Evolutionary conservation across 1,284 basidiomycete genomes (phyloP).

Genomic region (Boletus holoroseus): DNA sequence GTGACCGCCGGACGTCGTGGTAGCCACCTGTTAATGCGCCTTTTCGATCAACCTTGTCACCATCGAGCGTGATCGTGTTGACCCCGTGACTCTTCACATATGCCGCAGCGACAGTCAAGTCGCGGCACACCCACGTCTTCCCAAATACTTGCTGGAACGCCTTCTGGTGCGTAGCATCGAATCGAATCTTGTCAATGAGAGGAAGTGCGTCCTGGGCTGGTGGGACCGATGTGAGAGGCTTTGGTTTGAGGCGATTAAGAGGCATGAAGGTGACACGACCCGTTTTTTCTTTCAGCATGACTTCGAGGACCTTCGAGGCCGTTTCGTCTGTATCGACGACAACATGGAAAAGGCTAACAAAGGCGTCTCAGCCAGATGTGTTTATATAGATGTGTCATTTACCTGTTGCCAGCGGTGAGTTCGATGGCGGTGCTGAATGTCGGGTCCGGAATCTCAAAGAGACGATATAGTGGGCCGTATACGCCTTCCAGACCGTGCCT

Average conservation of each 20-base stretch:
- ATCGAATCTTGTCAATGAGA: conserved; percentile 79
- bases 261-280: conserved; percentile 99
- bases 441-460: conserved; percentile 86
- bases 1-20: conserved; percentile 85
- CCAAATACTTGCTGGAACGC: conserved; percentile 99
- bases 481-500: conserved; percentile 73
- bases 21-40: conserved; percentile 95
- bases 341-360: conserved; percentile 82
- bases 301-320: conserved; percentile 80
- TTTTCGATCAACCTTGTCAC: conserved; percentile 96
- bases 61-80: conserved; percentile 96
- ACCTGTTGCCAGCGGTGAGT: conserved; percentile 92
- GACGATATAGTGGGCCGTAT: conserved; percentile 89
- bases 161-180: conserved; percentile 65
- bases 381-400: conserved; percentile 8
- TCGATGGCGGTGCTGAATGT: conserved; percentile 94
- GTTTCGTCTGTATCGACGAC: conserved; percentile 96
- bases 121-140: conserved; percentile 92
- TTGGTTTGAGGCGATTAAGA: conserved; percentile 90
- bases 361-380: conserved; percentile 1
- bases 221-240: conserved; percentile 54
- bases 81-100: conserved; percentile 94
- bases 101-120: conserved; percentile 86
- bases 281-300: conserved; percentile 88
- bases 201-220: conserved; percentile 87